These are phyloP conservation scores for Geotrichum restrictum DNA, from an alignment of 1,139 yeast species.

Conservation along the genomic window DNA sequence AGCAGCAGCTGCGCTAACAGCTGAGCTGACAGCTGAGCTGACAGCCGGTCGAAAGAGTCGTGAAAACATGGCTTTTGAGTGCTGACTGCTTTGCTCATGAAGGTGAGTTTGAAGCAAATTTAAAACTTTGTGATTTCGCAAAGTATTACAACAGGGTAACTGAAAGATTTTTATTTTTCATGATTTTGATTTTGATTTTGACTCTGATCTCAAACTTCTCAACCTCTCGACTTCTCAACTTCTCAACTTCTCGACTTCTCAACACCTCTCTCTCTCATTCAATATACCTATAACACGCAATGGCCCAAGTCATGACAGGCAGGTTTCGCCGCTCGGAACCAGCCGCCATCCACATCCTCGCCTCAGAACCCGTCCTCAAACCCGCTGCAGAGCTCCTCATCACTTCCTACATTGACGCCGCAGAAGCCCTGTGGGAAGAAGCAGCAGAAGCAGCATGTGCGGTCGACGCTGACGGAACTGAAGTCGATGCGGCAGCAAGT, in stretches of 20 bases:
- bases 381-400: slow-evolving; percentile 43
- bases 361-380: slow-evolving; percentile 32
- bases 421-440: too few relatives aligned
- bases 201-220: not conserved
- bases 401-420: slow-evolving; percentile 47
- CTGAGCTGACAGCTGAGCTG: slow-evolving; percentile 1
- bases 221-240: too few relatives aligned
- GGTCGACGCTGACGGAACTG: slow-evolving; percentile 29
- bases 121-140: not conserved
- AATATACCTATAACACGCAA: not conserved
- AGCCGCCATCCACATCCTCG: slow-evolving; percentile 32
- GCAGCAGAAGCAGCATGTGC: slow-evolving; percentile 37
- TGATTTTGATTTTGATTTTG: not conserved
- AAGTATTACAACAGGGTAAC: not conserved
- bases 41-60: slow-evolving; percentile 8
- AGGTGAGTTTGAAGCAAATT: not conserved
- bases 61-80: not conserved
- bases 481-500: slow-evolving; percentile 17
- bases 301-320: not conserved
- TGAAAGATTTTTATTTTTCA: not conserved
- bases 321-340: slow-evolving; percentile 17
- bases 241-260: too few relatives aligned
- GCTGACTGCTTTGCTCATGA: too few relatives aligned
- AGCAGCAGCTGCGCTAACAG: not conserved
- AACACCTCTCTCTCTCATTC: too few relatives aligned